Evolutionary conservation across 75 land plant genomes (phyloP).

Genomic region (Azolla pinnata): DNA sequence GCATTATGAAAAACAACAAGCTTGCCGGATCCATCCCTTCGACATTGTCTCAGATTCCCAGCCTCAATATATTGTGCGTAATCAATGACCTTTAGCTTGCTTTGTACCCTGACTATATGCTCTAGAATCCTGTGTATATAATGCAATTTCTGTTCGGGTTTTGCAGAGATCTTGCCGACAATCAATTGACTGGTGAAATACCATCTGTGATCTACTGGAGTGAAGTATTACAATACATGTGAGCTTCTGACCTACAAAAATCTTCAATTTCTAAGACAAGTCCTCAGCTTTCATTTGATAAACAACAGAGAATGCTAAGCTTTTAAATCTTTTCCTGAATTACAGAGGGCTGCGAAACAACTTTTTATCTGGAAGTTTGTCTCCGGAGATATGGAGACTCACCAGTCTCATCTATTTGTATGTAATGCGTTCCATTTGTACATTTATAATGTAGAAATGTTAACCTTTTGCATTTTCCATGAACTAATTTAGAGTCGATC

Average conservation of each 20-base stretch:
- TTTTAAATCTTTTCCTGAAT: background rate
- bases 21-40: constrained; percentile 71
- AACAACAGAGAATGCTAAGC: background rate
- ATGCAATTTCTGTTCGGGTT: background rate
- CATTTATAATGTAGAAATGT: too few relatives aligned
- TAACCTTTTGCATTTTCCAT: background rate
- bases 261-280: too few relatives aligned
- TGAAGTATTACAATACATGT: constrained; percentile 76
- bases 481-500: too few relatives aligned
- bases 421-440: too few relatives aligned
- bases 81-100: background rate
- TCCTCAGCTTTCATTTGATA: too few relatives aligned
- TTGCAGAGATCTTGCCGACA: constrained; percentile 55
- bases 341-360: constrained; percentile 62
- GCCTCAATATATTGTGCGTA: constrained; percentile 53
- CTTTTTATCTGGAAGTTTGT: constrained; percentile 48
- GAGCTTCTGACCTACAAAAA: constrained; percentile 15
- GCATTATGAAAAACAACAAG: constrained; percentile 27
- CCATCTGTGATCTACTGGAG: constrained; percentile 72
- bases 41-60: constrained; percentile 68
- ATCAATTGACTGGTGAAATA: constrained; percentile 63
- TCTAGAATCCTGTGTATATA: background rate
- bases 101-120: background rate
- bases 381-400: constrained; percentile 74
- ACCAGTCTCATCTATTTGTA: constrained; percentile 80